These are phyloP conservation scores for Debaryomyces subglobosus DNA, from an alignment of 1,139 yeast genomes.

Conservation along the genomic window DNA sequence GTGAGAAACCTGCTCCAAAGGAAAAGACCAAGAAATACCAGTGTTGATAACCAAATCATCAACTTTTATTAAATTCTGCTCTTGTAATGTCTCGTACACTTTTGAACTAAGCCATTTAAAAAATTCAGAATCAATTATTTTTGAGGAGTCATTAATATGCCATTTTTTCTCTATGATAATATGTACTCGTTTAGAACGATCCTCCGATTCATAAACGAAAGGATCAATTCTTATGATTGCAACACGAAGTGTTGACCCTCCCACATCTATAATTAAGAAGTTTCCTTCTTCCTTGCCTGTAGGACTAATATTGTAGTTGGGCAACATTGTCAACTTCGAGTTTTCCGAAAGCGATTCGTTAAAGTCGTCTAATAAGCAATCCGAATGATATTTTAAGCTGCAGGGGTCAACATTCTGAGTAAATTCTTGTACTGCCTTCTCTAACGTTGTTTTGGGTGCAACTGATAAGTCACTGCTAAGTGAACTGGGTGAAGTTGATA, in stretches of 20 bases:
- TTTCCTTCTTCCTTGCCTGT: conserved; percentile 48
- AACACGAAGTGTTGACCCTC: conserved; percentile 57
- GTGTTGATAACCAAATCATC: conserved; percentile 29
- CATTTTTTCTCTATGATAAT: conserved; percentile 42
- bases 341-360: conserved; percentile 32
- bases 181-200: conserved; percentile 26
- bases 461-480: neutral
- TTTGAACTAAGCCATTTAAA: conserved; percentile 44
- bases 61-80: conserved; percentile 27
- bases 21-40: conserved; percentile 65
- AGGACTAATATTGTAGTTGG: conserved; percentile 46
- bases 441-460: neutral
- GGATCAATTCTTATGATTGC: conserved; percentile 45
- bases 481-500: conserved; percentile 1
- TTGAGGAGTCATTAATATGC: conserved; percentile 42
- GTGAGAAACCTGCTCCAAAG: conserved; percentile 46
- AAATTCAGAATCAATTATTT: conserved; percentile 40
- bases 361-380: conserved; percentile 24
- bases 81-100: conserved; percentile 32
- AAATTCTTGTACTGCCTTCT: neutral
- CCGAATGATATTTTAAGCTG: conserved; percentile 18
- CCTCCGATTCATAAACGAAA: conserved; percentile 13
- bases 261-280: conserved; percentile 53
- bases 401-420: conserved; percentile 1
- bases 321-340: conserved; percentile 48